phyloP scores from a whole-genome alignment of 306 rosid species.

The Rosa lucieae region DNA sequence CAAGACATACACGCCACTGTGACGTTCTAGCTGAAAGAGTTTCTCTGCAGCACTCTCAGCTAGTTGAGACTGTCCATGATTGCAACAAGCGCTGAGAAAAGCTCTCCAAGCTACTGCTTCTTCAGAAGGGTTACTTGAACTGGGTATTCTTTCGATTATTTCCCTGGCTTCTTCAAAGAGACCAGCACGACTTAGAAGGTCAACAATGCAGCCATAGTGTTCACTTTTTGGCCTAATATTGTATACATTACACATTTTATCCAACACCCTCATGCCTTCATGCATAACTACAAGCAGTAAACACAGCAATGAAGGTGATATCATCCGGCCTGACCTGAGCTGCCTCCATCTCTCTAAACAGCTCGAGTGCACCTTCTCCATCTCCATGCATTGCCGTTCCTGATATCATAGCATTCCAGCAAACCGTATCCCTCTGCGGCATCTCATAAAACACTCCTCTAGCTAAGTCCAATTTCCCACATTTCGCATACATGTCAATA shows the following conservation, averaged over 20 bases:
- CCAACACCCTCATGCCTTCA: constrained; percentile 49
- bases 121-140: constrained; percentile 37
- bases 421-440: constrained; percentile 48
- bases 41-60: constrained; percentile 60
- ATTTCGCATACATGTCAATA: constrained; percentile 79
- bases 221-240: constrained; percentile 57
- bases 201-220: constrained; percentile 70
- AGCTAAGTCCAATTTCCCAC: constrained; percentile 59
- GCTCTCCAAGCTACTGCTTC: constrained; percentile 80
- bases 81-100: constrained; percentile 71
- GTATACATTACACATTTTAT: constrained; percentile 52
- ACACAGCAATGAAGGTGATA: constrained; percentile 67
- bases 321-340: constrained; percentile 51
- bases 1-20: constrained; percentile 67
- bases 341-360: constrained; percentile 59
- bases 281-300: constrained; percentile 76
- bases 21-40: constrained; percentile 39
- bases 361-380: constrained; percentile 51
- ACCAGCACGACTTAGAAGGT: constrained; percentile 64
- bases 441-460: constrained; percentile 41
- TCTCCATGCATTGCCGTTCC: constrained; percentile 74
- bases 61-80: constrained; percentile 52
- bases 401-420: constrained; percentile 84
- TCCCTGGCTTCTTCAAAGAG: constrained; percentile 60
- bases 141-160: constrained; percentile 36